Evolutionary conservation across 2,329 filamentous ascomycete species (phyloP).

Genomic region (Coniochaeta hoffmannii): DNA sequence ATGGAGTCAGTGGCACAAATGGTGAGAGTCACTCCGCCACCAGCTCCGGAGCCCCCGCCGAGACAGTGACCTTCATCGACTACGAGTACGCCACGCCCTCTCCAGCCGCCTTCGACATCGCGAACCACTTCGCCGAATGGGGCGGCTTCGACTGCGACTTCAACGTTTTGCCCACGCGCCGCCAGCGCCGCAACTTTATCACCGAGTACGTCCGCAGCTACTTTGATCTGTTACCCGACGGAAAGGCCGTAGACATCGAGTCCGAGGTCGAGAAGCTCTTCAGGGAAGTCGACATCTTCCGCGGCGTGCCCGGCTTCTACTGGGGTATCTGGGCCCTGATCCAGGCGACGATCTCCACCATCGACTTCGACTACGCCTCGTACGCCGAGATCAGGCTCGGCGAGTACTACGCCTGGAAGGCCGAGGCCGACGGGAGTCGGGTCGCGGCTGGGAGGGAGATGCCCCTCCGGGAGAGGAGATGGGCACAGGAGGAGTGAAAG

Average conservation of each 20-base stretch:
- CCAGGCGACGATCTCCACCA: constrained; percentile 87
- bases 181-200: constrained; percentile 74
- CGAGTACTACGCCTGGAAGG: constrained; percentile 92
- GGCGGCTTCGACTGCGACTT: constrained; percentile 94
- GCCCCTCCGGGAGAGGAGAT: constrained; percentile 71
- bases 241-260: not conserved
- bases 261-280: constrained; percentile 60
- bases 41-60: constrained; percentile 23
- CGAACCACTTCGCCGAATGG: constrained; percentile 99
- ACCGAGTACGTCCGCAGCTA: constrained; percentile 76
- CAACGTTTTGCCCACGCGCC: constrained; percentile 68
- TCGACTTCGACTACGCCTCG: constrained; percentile 91
- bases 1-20: constrained; percentile 4
- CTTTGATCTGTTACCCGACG: constrained; percentile 39
- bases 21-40: constrained; percentile 18
- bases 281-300: constrained; percentile 76
- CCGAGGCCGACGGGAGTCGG: constrained; percentile 59
- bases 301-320: constrained; percentile 82
- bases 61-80: constrained; percentile 80
- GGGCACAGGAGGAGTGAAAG: constrained; percentile 50
- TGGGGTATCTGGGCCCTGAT: constrained; percentile 96
- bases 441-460: constrained; percentile 44
- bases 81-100: constrained; percentile 97
- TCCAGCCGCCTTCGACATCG: constrained; percentile 90
- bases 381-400: constrained; percentile 82